Evolutionary conservation across 2,329 filamentous ascomycete species (phyloP).

Genomic region (Talaromyces sp.): DNA sequence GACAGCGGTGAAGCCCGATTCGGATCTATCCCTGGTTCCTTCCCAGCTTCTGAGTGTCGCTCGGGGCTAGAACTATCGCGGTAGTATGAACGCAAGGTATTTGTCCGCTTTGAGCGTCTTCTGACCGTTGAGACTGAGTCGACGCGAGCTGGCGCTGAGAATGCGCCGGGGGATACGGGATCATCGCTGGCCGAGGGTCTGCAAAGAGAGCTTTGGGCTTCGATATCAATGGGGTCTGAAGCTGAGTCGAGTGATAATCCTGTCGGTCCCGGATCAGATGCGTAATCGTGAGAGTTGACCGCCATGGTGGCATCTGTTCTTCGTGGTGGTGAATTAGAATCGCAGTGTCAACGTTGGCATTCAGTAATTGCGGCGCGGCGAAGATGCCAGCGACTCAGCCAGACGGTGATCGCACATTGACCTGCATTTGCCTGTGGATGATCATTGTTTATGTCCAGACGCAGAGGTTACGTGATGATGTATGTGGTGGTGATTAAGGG

Average conservation of each 20-base stretch:
- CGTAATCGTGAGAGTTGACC: constrained; percentile 30
- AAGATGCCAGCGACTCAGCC: background rate
- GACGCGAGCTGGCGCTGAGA: constrained; percentile 22
- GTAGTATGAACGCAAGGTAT: constrained; percentile 39
- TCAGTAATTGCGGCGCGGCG: background rate
- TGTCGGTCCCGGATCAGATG: constrained; percentile 15
- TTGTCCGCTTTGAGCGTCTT: constrained; percentile 33
- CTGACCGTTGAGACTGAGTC: constrained; percentile 31
- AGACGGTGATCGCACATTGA: background rate
- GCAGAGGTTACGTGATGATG: too few species aligned
- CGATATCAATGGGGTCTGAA: constrained; percentile 29
- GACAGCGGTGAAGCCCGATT: constrained; percentile 53
- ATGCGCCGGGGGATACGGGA: constrained; percentile 20
- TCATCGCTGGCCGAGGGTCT: constrained; percentile 18
- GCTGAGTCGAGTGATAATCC: constrained; percentile 17
- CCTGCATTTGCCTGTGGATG: background rate
- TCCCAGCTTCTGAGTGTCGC: constrained; percentile 41
- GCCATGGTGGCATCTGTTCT: constrained; percentile 24
- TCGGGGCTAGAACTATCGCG: constrained; percentile 33
- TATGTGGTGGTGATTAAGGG: background rate
- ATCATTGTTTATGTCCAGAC: background rate
- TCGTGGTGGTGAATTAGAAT: background rate
- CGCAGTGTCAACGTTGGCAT: background rate
- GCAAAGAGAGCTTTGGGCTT: constrained; percentile 29
- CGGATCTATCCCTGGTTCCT: constrained; percentile 67